Evolutionary conservation across 2,329 filamentous ascomycete species (phyloP), one percentile per base, ranked within the genome.

Genomic region (Phoma sp.): DNA sequence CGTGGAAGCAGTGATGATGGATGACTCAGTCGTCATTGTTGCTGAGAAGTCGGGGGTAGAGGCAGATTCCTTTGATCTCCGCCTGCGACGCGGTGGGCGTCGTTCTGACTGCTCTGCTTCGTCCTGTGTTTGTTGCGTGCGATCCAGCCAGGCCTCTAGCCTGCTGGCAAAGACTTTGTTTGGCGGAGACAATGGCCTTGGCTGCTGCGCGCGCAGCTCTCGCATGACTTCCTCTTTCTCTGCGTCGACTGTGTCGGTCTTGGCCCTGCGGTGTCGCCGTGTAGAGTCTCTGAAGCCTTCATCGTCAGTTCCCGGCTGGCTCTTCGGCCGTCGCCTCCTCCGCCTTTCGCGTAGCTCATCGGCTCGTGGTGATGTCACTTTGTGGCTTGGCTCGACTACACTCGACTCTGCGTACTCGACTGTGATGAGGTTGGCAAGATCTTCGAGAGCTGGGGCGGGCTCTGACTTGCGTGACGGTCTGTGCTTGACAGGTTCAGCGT

Each of bases 101-200:
- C 28, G 23, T 29, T 48, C 51, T 23, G 17, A 3, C 17, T 30
- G 40, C 5, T 37, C 47, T 26, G 47, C 34, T 10, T 49, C 46
- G 3, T 36, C 36, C 25, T 50, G 37, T 30, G 37, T 42, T 68
- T 86, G 83, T 7, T 81, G 77, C 2, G 83, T 84, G 46, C 76
- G 76, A 2, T 80, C 80, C 5, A 88, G 78, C 86, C 86, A 88
- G 42, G 84, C 83, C 69, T 87, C 83, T 21, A 88, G 81, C 40
- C 84, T 83, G 46, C 66, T 80, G 17, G 75, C 77, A 50, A 80
- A 78, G 12, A 80, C 75, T 38, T 79, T 79, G 49, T 50, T 59
- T 17, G 76, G 68, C 4, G 77, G 73, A 18, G 77, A 76, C 42
- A 72, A 53, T 28, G 58, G 47, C 21, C 53, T 34, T 21, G 59